These are phyloP conservation scores for Chenopodium berlandieri DNA, from an alignment of 148 eudicot species.

Conservation along the genomic window DNA sequence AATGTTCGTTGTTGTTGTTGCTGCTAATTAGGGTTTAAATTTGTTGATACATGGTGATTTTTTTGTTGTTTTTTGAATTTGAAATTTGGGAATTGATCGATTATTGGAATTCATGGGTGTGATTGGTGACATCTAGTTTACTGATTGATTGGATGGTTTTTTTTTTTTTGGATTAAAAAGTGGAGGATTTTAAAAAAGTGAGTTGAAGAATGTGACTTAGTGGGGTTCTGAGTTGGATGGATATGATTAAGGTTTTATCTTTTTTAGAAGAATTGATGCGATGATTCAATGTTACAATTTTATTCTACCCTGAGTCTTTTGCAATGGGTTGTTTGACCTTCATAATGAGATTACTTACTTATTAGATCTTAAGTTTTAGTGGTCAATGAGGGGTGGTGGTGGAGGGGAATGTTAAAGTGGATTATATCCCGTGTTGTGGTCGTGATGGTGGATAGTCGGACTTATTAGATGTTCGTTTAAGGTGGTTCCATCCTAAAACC, in stretches of 20 bases:
- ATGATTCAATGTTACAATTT: not conserved
- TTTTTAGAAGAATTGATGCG: not conserved
- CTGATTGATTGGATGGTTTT: not conserved
- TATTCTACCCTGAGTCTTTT: not conserved
- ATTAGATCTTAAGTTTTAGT: not conserved
- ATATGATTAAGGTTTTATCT: not conserved
- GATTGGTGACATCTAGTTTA: not conserved
- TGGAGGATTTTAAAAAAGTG: not conserved
- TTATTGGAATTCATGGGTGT: not conserved
- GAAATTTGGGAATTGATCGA: not conserved
- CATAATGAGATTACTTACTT: not conserved
- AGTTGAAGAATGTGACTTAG: not conserved
- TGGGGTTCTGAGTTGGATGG: not conserved
- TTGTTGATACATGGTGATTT: not conserved
- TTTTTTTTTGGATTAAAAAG: not conserved
- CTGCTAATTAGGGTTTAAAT: conserved; percentile 6
- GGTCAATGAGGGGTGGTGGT: not conserved
- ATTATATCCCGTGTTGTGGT: not conserved
- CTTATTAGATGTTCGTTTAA: not conserved
- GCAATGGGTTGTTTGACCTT: not conserved
- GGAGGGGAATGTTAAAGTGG: not conserved
- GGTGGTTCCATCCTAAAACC: not conserved
- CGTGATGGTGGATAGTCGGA: not conserved
- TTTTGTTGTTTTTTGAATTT: not conserved
- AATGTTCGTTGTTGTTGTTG: not conserved